Percentiles rank a stretch among this genome's conserved stretches.
Evolutionary conservation across 78 protist species (phyloP).

Genomic region (Pigoraptor vietnamica): DNA sequence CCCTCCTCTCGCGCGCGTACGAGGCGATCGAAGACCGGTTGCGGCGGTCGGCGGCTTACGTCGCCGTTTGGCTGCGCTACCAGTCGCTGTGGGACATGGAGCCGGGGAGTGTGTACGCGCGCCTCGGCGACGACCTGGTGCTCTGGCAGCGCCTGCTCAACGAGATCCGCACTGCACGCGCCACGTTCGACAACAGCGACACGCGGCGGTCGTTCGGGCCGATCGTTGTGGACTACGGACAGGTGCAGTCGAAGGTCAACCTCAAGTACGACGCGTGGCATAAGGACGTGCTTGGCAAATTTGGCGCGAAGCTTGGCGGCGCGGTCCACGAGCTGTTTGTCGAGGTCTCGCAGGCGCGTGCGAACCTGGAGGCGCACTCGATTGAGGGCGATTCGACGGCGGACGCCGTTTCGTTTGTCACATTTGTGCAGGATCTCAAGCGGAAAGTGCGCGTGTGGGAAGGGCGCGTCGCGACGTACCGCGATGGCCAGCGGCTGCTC

Average conservation of each 20-base stretch:
- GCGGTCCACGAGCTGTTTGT: constrained; percentile 32
- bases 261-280: constrained; percentile 85
- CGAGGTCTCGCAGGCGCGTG: constrained; percentile 31
- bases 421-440: constrained; percentile 52
- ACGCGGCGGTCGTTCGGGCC: constrained; percentile 69
- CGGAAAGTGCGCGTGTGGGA: constrained; percentile 38
- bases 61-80: constrained; percentile 80
- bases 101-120: constrained; percentile 26
- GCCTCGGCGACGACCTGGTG: constrained; percentile 73
- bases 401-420: constrained; percentile 76
- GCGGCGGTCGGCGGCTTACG: constrained; percentile 44
- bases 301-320: constrained; percentile 51
- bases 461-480: constrained; percentile 16
- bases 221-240: constrained; percentile 64
- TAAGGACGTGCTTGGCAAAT: constrained; percentile 60
- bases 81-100: constrained; percentile 94
- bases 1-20: constrained; percentile 45
- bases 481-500: constrained; percentile 61
- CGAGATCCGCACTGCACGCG: constrained; percentile 45
- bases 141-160: constrained; percentile 59
- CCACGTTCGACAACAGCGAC: constrained; percentile 72
- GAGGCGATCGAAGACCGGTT: constrained; percentile 44
- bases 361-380: constrained; percentile 58
- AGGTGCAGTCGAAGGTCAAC: constrained; percentile 81
- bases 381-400: constrained; percentile 71